These are phyloP conservation scores for Termitomyces eurrhizus DNA, from an alignment of 768 basidiomycete genomes.

Conservation along the genomic window DNA sequence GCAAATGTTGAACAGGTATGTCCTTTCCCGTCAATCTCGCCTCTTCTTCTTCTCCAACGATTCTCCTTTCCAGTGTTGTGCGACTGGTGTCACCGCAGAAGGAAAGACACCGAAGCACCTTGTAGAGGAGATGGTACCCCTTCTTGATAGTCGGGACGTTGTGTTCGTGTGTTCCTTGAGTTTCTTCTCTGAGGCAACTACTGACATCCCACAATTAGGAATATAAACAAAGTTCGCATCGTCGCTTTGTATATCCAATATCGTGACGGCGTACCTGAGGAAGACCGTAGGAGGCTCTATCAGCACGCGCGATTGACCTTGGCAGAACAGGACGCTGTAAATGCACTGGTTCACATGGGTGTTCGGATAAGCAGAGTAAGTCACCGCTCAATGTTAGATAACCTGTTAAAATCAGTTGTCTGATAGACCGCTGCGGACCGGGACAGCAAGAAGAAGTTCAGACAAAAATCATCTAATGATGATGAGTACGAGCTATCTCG, in stretches of 20 bases:
- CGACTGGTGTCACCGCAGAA: constrained; percentile 87
- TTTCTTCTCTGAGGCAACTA: background rate
- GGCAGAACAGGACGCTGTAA: constrained; percentile 91
- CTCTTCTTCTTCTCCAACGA: background rate
- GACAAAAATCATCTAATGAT: constrained; percentile 70
- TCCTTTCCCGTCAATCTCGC: constrained; percentile 16
- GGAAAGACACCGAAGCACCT: constrained; percentile 93
- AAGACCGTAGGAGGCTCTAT: constrained; percentile 90
- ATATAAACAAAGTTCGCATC: constrained; percentile 91
- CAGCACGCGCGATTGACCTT: constrained; percentile 89
- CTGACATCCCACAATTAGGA: constrained; percentile 40
- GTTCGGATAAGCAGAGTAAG: constrained; percentile 79
- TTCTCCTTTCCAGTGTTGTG: constrained; percentile 65
- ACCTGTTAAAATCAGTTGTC: background rate
- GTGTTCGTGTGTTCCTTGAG: constrained; percentile 44
- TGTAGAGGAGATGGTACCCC: constrained; percentile 98
- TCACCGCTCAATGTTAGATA: background rate
- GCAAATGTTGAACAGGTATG: constrained; percentile 88
- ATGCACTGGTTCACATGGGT: constrained; percentile 80
- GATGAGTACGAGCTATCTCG: constrained; percentile 97
- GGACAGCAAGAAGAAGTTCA: constrained; percentile 77
- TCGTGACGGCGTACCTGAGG: constrained; percentile 97
- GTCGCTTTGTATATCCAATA: constrained; percentile 93
- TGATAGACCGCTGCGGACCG: constrained; percentile 67
- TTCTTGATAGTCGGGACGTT: constrained; percentile 84